Evolutionary conservation across 2,329 filamentous ascomycete species (phyloP).

Genomic region (Monilinia fructigena): DNA sequence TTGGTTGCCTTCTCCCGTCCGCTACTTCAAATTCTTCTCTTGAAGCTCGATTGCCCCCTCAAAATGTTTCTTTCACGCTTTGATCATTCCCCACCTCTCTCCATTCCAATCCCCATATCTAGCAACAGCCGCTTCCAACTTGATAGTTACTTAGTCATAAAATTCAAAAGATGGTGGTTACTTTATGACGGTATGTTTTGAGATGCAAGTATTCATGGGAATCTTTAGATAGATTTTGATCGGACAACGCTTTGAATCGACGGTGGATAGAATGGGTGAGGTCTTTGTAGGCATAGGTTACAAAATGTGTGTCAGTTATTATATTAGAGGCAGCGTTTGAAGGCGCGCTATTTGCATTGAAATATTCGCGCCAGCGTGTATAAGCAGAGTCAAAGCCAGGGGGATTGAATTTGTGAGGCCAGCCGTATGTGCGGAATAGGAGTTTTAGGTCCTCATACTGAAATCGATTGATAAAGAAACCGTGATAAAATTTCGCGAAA

Average conservation of each 20-base stretch:
- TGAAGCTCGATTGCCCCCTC: not conserved
- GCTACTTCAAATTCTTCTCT: slow-evolving; percentile 15
- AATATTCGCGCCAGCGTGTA: not conserved
- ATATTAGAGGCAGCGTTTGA: not conserved
- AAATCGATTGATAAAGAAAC: not conserved
- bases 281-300: not conserved
- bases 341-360: not conserved
- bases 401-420: slow-evolving; percentile 7
- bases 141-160: not conserved
- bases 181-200: not conserved
- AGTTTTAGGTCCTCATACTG: slow-evolving; percentile 6
- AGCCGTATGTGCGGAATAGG: slow-evolving; percentile 8
- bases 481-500: too few species aligned
- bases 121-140: not conserved
- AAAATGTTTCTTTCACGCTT: slow-evolving; percentile 22
- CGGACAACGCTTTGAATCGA: not conserved
- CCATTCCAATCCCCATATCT: not conserved
- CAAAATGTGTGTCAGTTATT: not conserved
- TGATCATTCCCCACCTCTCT: slow-evolving; percentile 11
- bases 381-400: slow-evolving; percentile 8
- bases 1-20: slow-evolving; percentile 12
- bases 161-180: not conserved
- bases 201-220: not conserved
- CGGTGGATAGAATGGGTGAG: not conserved
- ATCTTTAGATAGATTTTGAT: not conserved